Percentiles rank a stretch among this genome's conserved stretches.
Conservation (phyloP, 2,329 filamentous ascomycete species). For the Cryphonectria parasitica region DNA sequence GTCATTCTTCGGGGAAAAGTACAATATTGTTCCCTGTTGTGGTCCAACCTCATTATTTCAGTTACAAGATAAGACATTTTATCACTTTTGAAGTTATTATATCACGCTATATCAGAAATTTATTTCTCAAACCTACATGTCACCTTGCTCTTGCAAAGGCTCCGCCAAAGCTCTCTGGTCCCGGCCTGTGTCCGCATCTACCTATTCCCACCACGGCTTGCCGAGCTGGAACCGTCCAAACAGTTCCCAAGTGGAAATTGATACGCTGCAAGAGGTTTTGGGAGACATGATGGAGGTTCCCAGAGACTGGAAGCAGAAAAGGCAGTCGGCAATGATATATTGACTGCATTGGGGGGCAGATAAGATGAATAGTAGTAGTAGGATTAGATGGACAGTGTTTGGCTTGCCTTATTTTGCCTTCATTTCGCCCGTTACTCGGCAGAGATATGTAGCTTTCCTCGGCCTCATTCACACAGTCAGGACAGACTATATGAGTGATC, state of each 20-base stretch:
- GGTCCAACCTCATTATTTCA: neutral
- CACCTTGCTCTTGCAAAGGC: neutral
- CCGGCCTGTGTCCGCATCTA: constrained; percentile 6
- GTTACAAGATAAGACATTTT: too few species aligned
- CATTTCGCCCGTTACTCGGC: neutral
- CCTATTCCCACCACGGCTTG: neutral
- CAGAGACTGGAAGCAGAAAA: too few species aligned
- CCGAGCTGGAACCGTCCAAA: constrained; percentile 16
- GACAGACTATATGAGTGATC: neutral
- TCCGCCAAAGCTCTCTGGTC: neutral
- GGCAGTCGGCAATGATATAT: neutral
- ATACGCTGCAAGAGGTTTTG: neutral
- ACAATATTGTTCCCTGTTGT: neutral
- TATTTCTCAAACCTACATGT: neutral
- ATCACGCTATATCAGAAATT: neutral
- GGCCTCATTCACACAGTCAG: neutral
- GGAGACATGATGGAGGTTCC: too few species aligned
- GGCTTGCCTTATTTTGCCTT: neutral
- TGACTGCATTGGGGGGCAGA: neutral
- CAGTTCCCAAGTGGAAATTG: neutral
- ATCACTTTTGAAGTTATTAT: too few species aligned
- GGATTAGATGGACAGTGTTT: neutral
- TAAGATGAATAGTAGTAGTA: neutral
- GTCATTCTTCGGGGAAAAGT: neutral
- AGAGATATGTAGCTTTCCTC: neutral